Percentiles rank a stretch among this genome's conserved stretches.
Evolutionary conservation across 139 green algal genomes (phyloP).

Genomic region (Yamagishiella unicocca): DNA sequence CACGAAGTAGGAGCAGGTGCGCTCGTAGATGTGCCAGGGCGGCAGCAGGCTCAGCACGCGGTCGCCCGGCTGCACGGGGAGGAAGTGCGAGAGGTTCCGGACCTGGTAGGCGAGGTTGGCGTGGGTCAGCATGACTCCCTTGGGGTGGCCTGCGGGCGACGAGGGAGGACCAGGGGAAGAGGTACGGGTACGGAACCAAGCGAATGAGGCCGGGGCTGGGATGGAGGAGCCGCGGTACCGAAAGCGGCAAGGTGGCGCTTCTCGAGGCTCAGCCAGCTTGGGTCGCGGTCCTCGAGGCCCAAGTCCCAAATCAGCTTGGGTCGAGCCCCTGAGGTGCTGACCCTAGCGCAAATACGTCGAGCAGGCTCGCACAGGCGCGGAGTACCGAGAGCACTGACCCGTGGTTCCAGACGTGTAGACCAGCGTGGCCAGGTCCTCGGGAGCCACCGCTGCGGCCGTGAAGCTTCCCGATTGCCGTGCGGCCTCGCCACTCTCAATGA

Average conservation of each 20-base stretch:
- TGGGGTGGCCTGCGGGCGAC: slow-evolving; percentile 61
- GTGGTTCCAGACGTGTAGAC: slow-evolving; percentile 89
- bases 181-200: too few species aligned
- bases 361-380: too few species aligned
- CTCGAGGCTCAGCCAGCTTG: too few species aligned
- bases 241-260: too few species aligned
- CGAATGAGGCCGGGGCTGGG: too few species aligned
- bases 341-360: too few species aligned
- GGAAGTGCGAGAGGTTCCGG: slow-evolving; percentile 69
- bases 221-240: too few species aligned
- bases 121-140: slow-evolving; percentile 88
- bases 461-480: background rate
- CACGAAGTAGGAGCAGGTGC: slow-evolving; percentile 78
- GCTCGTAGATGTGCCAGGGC: slow-evolving; percentile 96
- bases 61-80: slow-evolving; percentile 68
- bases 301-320: too few species aligned
- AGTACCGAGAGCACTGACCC: slow-evolving; percentile 54
- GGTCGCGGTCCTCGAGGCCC: too few species aligned
- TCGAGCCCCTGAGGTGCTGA: too few species aligned
- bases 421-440: slow-evolving; percentile 76
- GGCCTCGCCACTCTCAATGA: slow-evolving; percentile 58
- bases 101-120: slow-evolving; percentile 92
- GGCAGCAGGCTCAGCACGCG: slow-evolving; percentile 87
- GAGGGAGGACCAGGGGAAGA: background rate
- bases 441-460: background rate